Evolutionary conservation across 1,139 yeast genomes (phyloP).

Genomic region (Candida mesenterica): DNA sequence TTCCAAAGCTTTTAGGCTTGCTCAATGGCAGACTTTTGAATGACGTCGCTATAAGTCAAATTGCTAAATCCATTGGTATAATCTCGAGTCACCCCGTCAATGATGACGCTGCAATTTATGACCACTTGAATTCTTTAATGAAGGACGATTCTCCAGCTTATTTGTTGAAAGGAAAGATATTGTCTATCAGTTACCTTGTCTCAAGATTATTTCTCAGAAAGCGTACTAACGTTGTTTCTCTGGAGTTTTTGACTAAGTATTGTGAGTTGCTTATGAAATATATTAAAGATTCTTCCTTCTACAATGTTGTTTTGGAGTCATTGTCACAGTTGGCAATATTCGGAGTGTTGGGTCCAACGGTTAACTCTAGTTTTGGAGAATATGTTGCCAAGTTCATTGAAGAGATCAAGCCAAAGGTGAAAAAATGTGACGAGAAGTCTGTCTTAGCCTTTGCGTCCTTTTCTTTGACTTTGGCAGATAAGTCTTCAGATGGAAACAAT

Average conservation of each 20-base stretch:
- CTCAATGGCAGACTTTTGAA: constrained; percentile 23
- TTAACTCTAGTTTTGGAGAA: constrained; percentile 8
- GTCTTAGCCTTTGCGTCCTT: constrained; percentile 56
- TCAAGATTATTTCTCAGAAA: constrained; percentile 50
- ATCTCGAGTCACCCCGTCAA: constrained; percentile 47
- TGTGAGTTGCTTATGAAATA: constrained; percentile 18
- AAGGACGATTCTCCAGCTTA: constrained; percentile 15
- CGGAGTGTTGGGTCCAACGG: constrained; percentile 48
- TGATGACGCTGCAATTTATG: constrained; percentile 11
- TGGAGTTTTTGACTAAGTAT: constrained; percentile 14
- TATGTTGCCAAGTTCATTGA: constrained; percentile 28
- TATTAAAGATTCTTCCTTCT: constrained; percentile 20
- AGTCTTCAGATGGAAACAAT: constrained; percentile 19
- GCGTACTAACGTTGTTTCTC: constrained; percentile 25
- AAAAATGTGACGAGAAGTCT: constrained; percentile 61
- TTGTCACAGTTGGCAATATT: constrained; percentile 57
- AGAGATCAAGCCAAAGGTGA: constrained; percentile 41
- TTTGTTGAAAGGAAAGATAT: constrained; percentile 24
- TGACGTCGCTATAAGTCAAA: constrained; percentile 38
- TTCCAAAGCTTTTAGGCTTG: constrained; percentile 22
- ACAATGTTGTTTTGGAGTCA: constrained; percentile 41
- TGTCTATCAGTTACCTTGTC: constrained; percentile 46
- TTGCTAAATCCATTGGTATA: constrained; percentile 54
- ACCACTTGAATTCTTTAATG: constrained; percentile 12
- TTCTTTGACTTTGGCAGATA: constrained; percentile 38